phyloP scores from a whole-genome alignment of 2,329 filamentous ascomycete species.

The Cladosporium oxysporum region DNA sequence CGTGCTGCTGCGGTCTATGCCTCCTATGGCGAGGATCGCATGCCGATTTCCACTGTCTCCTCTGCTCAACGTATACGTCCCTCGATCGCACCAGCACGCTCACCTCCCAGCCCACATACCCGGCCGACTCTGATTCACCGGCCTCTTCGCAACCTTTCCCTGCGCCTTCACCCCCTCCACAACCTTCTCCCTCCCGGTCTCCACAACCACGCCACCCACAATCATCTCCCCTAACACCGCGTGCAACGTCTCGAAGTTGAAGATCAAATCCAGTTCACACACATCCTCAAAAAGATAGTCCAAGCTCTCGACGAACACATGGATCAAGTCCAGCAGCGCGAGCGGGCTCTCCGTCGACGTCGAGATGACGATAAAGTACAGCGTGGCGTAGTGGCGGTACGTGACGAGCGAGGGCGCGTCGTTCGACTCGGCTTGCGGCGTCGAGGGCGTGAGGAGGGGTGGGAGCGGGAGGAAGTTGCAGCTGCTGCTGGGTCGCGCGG shows the following conservation, averaged over 20 bases:
- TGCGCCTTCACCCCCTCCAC: slow-evolving; percentile 78
- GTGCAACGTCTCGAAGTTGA: slow-evolving; percentile 97
- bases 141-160: slow-evolving; percentile 75
- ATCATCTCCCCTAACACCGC: slow-evolving; percentile 91
- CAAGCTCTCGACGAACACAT: slow-evolving; percentile 95
- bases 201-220: slow-evolving; percentile 89
- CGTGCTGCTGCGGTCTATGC: background rate
- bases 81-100: slow-evolving; percentile 21
- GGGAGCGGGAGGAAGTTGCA: slow-evolving; percentile 89
- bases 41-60: background rate
- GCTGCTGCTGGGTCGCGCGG: slow-evolving; percentile 84
- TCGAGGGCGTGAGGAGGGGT: slow-evolving; percentile 30
- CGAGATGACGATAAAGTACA: slow-evolving; percentile 98
- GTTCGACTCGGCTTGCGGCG: slow-evolving; percentile 60
- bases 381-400: slow-evolving; percentile 95
- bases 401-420: slow-evolving; percentile 94
- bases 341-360: slow-evolving; percentile 95
- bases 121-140: slow-evolving; percentile 66
- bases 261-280: slow-evolving; percentile 96
- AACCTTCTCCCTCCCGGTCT: slow-evolving; percentile 86
- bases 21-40: background rate
- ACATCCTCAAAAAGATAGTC: slow-evolving; percentile 97
- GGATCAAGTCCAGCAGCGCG: slow-evolving; percentile 92
- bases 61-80: background rate
- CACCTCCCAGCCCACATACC: slow-evolving; percentile 40